Evolutionary conservation across 805 yeast genomes (phyloP), one percentile per base, ranked within the genome.

Genomic region (Candida pini): DNA sequence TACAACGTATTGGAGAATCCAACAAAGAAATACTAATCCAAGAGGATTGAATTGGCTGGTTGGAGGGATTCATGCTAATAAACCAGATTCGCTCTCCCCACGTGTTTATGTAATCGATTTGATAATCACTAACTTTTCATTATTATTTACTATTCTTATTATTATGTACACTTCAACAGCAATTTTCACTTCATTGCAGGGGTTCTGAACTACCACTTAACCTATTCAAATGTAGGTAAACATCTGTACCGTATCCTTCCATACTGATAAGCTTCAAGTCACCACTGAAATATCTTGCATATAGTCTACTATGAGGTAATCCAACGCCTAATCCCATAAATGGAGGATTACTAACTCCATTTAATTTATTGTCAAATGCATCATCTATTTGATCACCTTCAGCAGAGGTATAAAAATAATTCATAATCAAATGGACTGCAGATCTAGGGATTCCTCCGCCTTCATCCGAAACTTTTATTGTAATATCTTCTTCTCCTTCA

Each of bases 321-420:
- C 96, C 96, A 51, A 87, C 89, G 19, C 96, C 96, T 46, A 83
- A 81, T 0, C 96, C 96, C 33, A 95, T 95, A 84, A 87, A 81
- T 39, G 96, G 96, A 1, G 95, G 95, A 47, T 75, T 76, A 28
- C 30, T 33, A 6, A 33, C 31, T 4, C 32, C 36, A 14, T 32
- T 28, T 19, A 40, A 33, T 19, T 39, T 39, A 30, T 38, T 28
- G 9, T 32, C 28, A 43, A 69, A 67, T 26, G 44, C 10, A 12
- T 12, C 5, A 12, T 22, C 25, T 5, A 4, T 7, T 5, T 22
- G 25, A 13, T 22, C 8, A 4, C n/a, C 25, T 12, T 78, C 77
- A 31, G 88, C 95, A 0, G 96, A 84, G 3, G 96, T 88, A 62
- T 87, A 87, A 57, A 88, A 70, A 56, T 87, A 87, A 0, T 95